Conservation (phyloP, 2,329 filamentous ascomycete genomes). For the Paracoccidioides lutzii region DNA sequence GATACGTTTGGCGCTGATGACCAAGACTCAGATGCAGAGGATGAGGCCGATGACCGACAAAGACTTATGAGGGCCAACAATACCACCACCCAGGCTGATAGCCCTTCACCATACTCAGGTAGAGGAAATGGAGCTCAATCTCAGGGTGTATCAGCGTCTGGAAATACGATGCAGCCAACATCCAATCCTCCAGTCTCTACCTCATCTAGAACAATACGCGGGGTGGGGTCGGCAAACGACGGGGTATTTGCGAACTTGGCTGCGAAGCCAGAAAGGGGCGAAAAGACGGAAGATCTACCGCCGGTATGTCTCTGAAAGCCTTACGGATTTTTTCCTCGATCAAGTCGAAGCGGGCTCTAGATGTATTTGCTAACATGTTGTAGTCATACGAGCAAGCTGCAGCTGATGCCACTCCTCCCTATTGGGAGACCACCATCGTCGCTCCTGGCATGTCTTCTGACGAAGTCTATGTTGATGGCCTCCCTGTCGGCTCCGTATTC, state of each 20-base stretch:
- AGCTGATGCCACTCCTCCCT: conserved; percentile 86
- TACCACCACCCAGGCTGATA: neutral
- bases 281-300: conserved; percentile 79
- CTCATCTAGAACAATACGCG: conserved; percentile 22
- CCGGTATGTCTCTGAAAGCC: conserved; percentile 51
- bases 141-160: conserved; percentile 31
- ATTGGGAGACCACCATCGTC: conserved; percentile 98
- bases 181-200: conserved; percentile 31
- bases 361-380: conserved; percentile 3
- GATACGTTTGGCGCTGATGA: conserved; percentile 84
- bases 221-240: conserved; percentile 51
- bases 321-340: neutral
- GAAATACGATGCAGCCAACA: conserved; percentile 41
- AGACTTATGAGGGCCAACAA: conserved; percentile 61
- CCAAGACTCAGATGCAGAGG: conserved; percentile 56
- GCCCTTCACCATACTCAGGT: conserved; percentile 7
- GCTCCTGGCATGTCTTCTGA: conserved; percentile 84
- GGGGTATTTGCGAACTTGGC: conserved; percentile 93
- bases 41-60: conserved; percentile 70
- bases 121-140: conserved; percentile 11
- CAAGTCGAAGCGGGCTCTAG: neutral
- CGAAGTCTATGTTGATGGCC: conserved; percentile 92
- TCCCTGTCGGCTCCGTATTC: conserved; percentile 79
- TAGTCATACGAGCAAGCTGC: conserved; percentile 97
- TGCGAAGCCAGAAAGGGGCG: conserved; percentile 72